These are phyloP conservation scores for Penicillium sp. DNA, from an alignment of 2,329 filamentous ascomycete species.

Conservation along the genomic window DNA sequence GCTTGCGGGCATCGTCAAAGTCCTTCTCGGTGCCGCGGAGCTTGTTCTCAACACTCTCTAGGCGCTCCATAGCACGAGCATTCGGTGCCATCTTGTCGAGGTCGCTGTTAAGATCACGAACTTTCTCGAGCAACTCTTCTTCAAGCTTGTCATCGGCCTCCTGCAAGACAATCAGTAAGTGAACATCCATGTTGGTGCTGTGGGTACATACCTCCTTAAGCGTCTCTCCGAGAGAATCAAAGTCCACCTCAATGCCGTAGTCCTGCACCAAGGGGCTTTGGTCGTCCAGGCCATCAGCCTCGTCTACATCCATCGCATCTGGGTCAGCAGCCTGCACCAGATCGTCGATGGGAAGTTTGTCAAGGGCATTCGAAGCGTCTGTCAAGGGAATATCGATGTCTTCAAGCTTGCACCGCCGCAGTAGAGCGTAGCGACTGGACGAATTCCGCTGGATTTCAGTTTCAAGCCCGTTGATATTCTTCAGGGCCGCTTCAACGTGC, in stretches of 20 bases:
- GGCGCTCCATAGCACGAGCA: conserved; percentile 88
- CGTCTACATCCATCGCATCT: conserved; percentile 91
- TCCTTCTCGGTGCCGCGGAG: conserved; percentile 83
- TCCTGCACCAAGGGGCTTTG: conserved; percentile 68
- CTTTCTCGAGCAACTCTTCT: conserved; percentile 71
- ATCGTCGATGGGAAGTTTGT: conserved; percentile 84
- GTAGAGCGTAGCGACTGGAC: conserved; percentile 75
- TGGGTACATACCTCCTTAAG: conserved; percentile 65
- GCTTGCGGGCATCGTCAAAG: conserved; percentile 77
- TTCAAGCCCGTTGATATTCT: conserved; percentile 75
- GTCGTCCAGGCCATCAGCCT: conserved; percentile 51
- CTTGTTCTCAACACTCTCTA: conserved; percentile 79
- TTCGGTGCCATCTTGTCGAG: conserved; percentile 95
- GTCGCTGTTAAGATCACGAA: conserved; percentile 69
- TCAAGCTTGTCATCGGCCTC: conserved; percentile 69
- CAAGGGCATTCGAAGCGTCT: conserved; percentile 66
- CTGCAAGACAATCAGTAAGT: conserved; percentile 41
- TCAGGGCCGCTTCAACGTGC: conserved; percentile 72
- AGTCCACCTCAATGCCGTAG: conserved; percentile 88
- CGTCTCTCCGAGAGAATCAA: conserved; percentile 75
- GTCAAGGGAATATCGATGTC: conserved; percentile 82
- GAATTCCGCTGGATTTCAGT: conserved; percentile 81
- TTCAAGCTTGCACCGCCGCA: conserved; percentile 88
- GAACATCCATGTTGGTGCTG: too few relatives aligned
- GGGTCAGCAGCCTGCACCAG: conserved; percentile 68